Evolutionary conservation across 768 basidiomycete genomes (phyloP).

Genomic region (Tylopilus vinaceipallidus): DNA sequence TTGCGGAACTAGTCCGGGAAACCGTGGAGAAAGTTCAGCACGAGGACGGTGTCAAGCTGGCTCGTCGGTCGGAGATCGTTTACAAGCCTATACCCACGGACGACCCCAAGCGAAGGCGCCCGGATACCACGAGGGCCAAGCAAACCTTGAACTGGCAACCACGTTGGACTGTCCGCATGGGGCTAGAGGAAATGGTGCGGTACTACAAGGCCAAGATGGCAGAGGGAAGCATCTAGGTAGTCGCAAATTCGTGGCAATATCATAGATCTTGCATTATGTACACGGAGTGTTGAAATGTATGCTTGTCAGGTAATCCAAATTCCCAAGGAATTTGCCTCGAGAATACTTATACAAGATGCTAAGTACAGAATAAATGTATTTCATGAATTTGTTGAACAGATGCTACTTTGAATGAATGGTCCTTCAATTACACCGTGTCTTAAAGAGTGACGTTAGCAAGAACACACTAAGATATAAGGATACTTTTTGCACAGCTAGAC

Average conservation of each 20-base stretch:
- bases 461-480: slow-evolving; percentile 6
- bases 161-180: slow-evolving; percentile 89
- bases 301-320: not conserved
- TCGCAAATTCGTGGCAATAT: slow-evolving; percentile 1
- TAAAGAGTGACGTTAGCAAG: slow-evolving; percentile 10
- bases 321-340: not conserved
- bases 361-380: slow-evolving; percentile 15
- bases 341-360: slow-evolving; percentile 12
- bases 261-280: not conserved
- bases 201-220: slow-evolving; percentile 91
- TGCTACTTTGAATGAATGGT: slow-evolving; percentile 4
- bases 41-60: slow-evolving; percentile 62
- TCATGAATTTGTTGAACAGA: slow-evolving; percentile 7
- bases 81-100: slow-evolving; percentile 84
- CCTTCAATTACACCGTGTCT: slow-evolving; percentile 11
- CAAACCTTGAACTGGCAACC: slow-evolving; percentile 86
- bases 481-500: slow-evolving; percentile 15
- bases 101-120: slow-evolving; percentile 91
- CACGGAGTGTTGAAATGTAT: not conserved
- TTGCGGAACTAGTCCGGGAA: slow-evolving; percentile 88
- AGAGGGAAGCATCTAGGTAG: slow-evolving; percentile 77
- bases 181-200: slow-evolving; percentile 90
- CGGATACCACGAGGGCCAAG: slow-evolving; percentile 91
- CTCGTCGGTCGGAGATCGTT: slow-evolving; percentile 61
- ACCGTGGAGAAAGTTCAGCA: slow-evolving; percentile 91